Percentiles rank a stretch among this genome's conserved stretches.
phyloP scores from a whole-genome alignment of 257 asterid species.

The Plectranthus barbatus region DNA sequence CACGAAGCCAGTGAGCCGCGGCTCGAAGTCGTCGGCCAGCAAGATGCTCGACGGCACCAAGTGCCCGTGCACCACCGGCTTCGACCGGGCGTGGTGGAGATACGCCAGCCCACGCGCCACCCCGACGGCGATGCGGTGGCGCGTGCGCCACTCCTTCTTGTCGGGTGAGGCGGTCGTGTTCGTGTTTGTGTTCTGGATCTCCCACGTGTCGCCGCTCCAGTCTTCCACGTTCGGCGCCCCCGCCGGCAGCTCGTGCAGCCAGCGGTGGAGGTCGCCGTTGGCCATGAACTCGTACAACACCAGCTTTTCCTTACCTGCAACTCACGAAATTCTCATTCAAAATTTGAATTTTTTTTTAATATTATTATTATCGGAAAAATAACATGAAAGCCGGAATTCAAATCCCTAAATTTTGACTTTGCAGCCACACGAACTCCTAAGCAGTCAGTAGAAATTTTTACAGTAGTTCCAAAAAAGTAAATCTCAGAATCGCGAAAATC shows the following conservation, averaged over 20 bases:
- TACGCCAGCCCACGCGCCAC: slow-evolving; percentile 90
- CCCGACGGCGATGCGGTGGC: slow-evolving; percentile 96
- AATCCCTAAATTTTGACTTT: slow-evolving; percentile 34
- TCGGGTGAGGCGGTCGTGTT: slow-evolving; percentile 35
- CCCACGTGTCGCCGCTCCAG: slow-evolving; percentile 96
- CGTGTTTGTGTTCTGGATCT: slow-evolving; percentile 39
- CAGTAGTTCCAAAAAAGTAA: slow-evolving; percentile 34
- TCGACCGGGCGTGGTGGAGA: slow-evolving; percentile 84
- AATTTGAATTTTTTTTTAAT: no score
- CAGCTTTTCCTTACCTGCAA: slow-evolving; percentile 71
- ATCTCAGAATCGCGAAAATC: slow-evolving; percentile 23
- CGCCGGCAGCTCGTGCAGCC: slow-evolving; percentile 86
- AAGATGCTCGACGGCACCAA: slow-evolving; percentile 55
- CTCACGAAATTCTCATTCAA: not conserved
- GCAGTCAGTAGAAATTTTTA: slow-evolving; percentile 14
- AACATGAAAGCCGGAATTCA: not conserved
- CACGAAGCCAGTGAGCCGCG: slow-evolving; percentile 65
- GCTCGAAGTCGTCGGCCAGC: slow-evolving; percentile 72
- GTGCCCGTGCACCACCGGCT: slow-evolving; percentile 78
- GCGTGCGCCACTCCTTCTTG: slow-evolving; percentile 81
- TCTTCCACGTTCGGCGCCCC: slow-evolving; percentile 75
- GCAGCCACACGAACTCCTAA: slow-evolving; percentile 11
- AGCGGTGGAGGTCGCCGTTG: slow-evolving; percentile 88
- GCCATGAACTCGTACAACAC: slow-evolving; percentile 79
- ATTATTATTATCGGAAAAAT: no score